Conservation (phyloP, 2,329 filamentous ascomycete genomes). For the Aspergillus phoenicis region DNA sequence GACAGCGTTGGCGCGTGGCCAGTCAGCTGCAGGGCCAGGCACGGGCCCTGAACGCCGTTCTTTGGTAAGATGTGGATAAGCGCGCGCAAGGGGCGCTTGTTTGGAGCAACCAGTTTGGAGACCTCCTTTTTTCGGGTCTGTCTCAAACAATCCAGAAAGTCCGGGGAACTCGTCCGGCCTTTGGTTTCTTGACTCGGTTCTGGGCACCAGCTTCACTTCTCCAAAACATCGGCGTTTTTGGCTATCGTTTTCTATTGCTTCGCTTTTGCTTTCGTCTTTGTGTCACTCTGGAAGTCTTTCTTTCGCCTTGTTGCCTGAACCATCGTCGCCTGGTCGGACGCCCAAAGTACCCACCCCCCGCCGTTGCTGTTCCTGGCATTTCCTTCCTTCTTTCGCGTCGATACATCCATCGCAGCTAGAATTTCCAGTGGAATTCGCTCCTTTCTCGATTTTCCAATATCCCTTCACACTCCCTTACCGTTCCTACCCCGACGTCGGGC, state of each 20-base stretch:
- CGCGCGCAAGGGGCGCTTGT: constrained; percentile 46
- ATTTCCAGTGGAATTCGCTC: constrained; percentile 11
- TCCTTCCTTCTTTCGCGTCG: constrained; percentile 16
- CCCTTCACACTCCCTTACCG: constrained; percentile 5
- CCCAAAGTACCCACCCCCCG: constrained; percentile 16
- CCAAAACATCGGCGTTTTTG: constrained; percentile 12
- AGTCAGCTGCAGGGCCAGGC: constrained; percentile 17
- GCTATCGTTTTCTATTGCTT: constrained; percentile 14
- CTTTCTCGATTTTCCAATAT: constrained; percentile 1
- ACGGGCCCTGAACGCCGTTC: constrained; percentile 11
- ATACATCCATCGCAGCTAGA: constrained; percentile 10
- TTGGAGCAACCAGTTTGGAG: constrained; percentile 21
- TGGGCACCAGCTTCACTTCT: constrained; percentile 18
- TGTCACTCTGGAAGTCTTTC: constrained; percentile 35
- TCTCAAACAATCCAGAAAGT: constrained; percentile 20
- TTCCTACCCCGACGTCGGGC: constrained; percentile 9
- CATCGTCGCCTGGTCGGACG: constrained; percentile 22
- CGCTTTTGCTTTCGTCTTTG: constrained; percentile 15
- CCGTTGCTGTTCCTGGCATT: constrained; percentile 23
- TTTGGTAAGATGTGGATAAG: constrained; percentile 26
- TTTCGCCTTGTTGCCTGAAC: constrained; percentile 27
- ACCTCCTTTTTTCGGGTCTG: constrained; percentile 37
- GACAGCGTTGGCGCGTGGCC: not conserved
- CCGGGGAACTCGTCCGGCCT: constrained; percentile 29
- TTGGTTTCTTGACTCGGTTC: constrained; percentile 18